These are phyloP conservation scores for Chloropicon primus DNA, from an alignment of 139 green algal species.

Conservation along the genomic window DNA sequence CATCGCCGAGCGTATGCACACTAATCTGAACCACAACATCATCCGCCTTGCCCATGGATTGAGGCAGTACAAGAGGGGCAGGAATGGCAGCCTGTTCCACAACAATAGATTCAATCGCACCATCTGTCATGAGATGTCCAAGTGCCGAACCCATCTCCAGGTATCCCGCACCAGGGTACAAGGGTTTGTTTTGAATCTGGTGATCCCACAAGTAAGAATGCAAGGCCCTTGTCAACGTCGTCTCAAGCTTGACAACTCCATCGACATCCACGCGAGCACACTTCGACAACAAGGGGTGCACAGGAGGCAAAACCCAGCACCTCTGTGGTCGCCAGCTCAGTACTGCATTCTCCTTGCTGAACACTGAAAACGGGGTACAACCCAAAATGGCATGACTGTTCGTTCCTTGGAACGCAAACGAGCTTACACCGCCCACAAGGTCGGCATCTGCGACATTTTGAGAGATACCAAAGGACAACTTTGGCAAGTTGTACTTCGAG, in stretches of 20 bases:
- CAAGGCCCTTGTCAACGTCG: background rate
- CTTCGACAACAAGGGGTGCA: slow-evolving; percentile 25
- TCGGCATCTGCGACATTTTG: background rate
- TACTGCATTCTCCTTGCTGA: background rate
- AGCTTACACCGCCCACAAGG: slow-evolving; percentile 4
- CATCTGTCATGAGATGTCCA: background rate
- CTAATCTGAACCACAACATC: background rate
- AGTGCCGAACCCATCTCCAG: background rate
- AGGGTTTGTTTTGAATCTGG: slow-evolving; percentile 2
- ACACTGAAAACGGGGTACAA: background rate
- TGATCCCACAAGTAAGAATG: slow-evolving; percentile 53
- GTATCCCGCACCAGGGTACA: slow-evolving; percentile 11
- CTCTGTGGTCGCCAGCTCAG: background rate
- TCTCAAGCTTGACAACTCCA: background rate
- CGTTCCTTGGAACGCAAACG: background rate
- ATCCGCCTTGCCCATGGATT: background rate
- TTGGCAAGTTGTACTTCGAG: background rate
- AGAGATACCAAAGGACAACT: background rate
- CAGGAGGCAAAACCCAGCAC: slow-evolving; percentile 15
- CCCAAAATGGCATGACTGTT: background rate
- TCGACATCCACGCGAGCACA: background rate
- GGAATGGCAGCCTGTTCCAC: background rate
- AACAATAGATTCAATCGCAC: background rate
- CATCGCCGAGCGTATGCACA: background rate
- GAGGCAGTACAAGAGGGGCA: background rate